These are phyloP conservation scores for Sungouiozyma ichnusensis DNA, from an alignment of 805 yeast species.

Conservation along the genomic window DNA sequence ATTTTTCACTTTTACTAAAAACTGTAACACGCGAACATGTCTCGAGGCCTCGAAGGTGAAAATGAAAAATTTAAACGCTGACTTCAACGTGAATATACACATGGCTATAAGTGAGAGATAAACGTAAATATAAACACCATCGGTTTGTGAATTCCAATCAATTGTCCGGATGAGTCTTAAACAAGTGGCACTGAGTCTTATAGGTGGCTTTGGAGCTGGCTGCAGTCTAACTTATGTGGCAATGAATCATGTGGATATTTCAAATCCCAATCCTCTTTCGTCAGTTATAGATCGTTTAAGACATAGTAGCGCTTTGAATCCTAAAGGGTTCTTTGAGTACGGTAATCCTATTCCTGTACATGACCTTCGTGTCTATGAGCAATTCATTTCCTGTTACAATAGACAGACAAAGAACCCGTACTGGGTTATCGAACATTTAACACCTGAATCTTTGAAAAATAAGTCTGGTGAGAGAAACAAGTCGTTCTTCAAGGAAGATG, in stretches of 20 bases:
- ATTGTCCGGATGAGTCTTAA: conserved; percentile 2
- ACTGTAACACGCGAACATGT: no score
- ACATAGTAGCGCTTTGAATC: conserved; percentile 27
- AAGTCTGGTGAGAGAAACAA: conserved; percentile 64
- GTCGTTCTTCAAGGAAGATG: conserved; percentile 82
- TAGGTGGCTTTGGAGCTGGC: conserved; percentile 21
- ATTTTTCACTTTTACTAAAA: no score
- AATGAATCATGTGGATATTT: conserved; percentile 9
- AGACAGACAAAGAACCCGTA: conserved; percentile 77
- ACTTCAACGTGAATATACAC: no score
- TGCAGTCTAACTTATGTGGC: conserved; percentile 29
- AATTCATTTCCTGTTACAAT: conserved; percentile 79
- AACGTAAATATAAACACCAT: no score
- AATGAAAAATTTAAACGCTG: no score
- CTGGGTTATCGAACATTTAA: conserved; percentile 80
- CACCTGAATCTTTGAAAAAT: conserved; percentile 52
- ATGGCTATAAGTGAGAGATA: no score
- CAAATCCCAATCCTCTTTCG: conserved; percentile 1
- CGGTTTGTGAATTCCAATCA: no score
- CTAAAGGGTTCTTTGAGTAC: conserved; percentile 74
- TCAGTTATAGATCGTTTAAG: not conserved
- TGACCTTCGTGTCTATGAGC: conserved; percentile 63
- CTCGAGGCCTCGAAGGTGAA: no score
- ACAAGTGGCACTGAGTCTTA: conserved; percentile 13
- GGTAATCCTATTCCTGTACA: conserved; percentile 95